Evolutionary conservation across 140 eudicot species (phyloP).

Genomic region (Oenanthe javanica): DNA sequence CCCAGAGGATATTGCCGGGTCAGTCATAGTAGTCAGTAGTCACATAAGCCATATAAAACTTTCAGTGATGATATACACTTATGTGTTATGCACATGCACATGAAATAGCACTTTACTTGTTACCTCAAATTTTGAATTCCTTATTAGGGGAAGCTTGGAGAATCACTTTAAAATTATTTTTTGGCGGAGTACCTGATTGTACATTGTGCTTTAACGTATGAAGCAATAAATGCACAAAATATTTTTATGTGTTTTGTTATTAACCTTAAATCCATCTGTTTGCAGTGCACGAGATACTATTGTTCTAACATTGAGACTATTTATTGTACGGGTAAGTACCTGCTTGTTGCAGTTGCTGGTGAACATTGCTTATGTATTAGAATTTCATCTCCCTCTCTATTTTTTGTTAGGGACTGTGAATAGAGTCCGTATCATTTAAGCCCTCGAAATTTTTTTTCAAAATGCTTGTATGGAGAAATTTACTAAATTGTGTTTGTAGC

Average conservation of each 20-base stretch:
- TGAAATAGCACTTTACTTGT: background rate
- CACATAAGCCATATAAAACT: background rate
- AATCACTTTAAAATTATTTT: background rate
- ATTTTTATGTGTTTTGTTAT: background rate
- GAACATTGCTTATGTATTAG: background rate
- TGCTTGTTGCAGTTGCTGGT: constrained; percentile 12
- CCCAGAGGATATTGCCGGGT: constrained; percentile 37
- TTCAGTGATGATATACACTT: background rate
- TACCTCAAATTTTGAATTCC: background rate
- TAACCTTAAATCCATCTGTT: background rate
- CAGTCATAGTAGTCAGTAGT: constrained; percentile 3
- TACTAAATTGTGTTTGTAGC: too few species aligned
- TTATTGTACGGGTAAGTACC: constrained; percentile 58
- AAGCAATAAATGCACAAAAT: background rate
- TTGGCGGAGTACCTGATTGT: background rate
- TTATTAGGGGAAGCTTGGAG: background rate
- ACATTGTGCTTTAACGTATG: background rate
- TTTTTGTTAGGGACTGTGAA: too few species aligned
- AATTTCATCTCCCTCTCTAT: too few species aligned
- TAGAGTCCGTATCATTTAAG: too few species aligned
- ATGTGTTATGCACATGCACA: background rate
- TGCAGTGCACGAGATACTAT: constrained; percentile 74
- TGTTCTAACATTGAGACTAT: constrained; percentile 66
- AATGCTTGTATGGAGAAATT: too few species aligned
- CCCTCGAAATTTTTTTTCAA: too few species aligned